A percentile compares a stretch with the other conserved stretches of the same genome.
phyloP scores from a whole-genome alignment of 2,329 filamentous ascomycete genomes.

The Coniosporium tulheliwenetii region DNA sequence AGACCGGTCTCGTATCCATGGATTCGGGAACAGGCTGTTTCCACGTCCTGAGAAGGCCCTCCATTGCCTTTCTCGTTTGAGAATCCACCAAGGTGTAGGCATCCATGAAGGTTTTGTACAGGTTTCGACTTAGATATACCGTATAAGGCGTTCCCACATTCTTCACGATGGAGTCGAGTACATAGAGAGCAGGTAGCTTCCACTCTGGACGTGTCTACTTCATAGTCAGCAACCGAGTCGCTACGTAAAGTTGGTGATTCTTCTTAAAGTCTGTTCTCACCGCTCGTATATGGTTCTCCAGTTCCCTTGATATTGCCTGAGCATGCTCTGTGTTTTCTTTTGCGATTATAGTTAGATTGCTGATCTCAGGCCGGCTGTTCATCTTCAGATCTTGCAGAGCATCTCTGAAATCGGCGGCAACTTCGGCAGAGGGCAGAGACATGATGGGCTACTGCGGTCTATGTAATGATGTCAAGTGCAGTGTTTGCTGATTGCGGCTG shows the following conservation, averaged over 20 bases:
- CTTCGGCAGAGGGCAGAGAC: constrained; percentile 59
- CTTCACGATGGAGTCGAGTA: constrained; percentile 95
- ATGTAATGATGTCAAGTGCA: too few species aligned
- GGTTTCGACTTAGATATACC: constrained; percentile 77
- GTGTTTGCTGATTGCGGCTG: too few species aligned
- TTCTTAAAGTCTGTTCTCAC: constrained; percentile 39
- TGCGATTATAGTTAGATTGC: constrained; percentile 91
- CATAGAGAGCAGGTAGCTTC: constrained; percentile 91
- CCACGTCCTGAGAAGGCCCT: constrained; percentile 96
- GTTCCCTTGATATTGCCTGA: constrained; percentile 73
- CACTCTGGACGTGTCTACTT: constrained; percentile 67
- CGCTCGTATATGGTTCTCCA: constrained; percentile 88
- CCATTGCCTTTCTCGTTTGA: constrained; percentile 74
- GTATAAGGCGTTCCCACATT: constrained; percentile 98
- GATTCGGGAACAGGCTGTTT: constrained; percentile 93
- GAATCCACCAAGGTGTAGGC: constrained; percentile 82
- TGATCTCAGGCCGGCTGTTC: constrained; percentile 91
- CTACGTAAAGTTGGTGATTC: too few species aligned
- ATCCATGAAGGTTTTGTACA: constrained; percentile 93
- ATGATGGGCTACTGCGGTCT: constrained; percentile 33
- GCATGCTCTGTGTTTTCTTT: constrained; percentile 96
- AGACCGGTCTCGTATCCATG: constrained; percentile 82
- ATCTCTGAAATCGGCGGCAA: constrained; percentile 88
- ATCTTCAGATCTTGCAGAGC: constrained; percentile 81
- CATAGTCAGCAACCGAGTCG: constrained; percentile 19